Evolutionary conservation across 2,329 filamentous ascomycete species (phyloP), one percentile per base, ranked within the genome.

Genomic region (Catunica adiposa): DNA sequence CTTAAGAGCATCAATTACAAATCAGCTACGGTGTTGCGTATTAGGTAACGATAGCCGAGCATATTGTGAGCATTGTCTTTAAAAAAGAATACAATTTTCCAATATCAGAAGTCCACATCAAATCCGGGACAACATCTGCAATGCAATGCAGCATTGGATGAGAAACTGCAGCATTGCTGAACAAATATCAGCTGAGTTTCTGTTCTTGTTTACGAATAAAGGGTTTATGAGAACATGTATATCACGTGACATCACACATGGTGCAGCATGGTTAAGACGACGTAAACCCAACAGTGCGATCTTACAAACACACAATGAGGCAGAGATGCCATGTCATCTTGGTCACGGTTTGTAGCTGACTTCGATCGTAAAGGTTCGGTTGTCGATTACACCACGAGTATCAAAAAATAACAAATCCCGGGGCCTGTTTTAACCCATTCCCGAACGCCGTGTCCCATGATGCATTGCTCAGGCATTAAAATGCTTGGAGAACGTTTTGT

Each of bases 391-490:
- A 42, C 11, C 9, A 26, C 7, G 17, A 51, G 38, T 47, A 56
- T 56, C 34, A 53, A 58, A 48, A 56, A 53, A 31, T 17, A 15
- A 26, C 26, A 53, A 58, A 34, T 34, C 20, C 29, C 34, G 52
- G 14, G 17, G 29, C 3, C 54, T 46, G 31, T 23, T 54, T 50
- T 51, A 50, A 54, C 42, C 57, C 7, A 50, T 23, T 37, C 31
- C 51, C 31, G 34, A 58, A 58, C 57, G 57, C 51, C 57, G 46
- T 37, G 11, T 53, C 48, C 51, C 34, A 48, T 54, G 46, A 40
- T 31, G 46, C 31, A 38, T 34, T 50, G 40, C 38, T 47, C 47
- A 15, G 31, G 51, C 25, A 51, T 51, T 38, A 6, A 40, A 47
- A 50, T 42, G 48, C 31, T 50, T n/a, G 38, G 34, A 42, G 25